A percentile compares a stretch with the other conserved stretches of the same genome.
Evolutionary conservation across 1,139 yeast species (phyloP).

Genomic region (Lodderomyces pseudojiufengensis): DNA sequence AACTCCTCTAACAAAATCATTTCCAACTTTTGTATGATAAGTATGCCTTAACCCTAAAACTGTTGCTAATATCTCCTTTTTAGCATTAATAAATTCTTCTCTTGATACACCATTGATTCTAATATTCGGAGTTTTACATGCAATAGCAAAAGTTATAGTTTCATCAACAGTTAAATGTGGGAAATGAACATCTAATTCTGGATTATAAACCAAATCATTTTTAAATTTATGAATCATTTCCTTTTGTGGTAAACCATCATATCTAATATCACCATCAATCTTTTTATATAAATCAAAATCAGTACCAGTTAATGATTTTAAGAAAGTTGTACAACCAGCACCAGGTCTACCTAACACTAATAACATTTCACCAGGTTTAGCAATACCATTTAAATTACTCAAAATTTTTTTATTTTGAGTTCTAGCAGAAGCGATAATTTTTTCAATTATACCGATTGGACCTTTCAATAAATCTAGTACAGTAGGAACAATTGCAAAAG

Average conservation of each 20-base stretch:
- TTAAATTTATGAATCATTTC: constrained; percentile 47
- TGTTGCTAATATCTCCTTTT: constrained; percentile 40
- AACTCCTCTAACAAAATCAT: constrained; percentile 35
- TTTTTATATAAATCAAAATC: constrained; percentile 35
- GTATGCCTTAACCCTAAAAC: constrained; percentile 38
- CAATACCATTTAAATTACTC: constrained; percentile 30
- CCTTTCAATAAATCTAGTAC: constrained; percentile 42
- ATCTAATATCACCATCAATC: constrained; percentile 28
- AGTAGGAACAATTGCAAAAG: constrained; percentile 46
- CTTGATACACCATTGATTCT: constrained; percentile 33
- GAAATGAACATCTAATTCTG: constrained; percentile 52
- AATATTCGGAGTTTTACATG: constrained; percentile 38
- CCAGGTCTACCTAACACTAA: constrained; percentile 39
- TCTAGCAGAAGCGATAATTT: constrained; percentile 12
- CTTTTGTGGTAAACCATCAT: constrained; percentile 47
- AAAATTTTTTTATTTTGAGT: constrained; percentile 42
- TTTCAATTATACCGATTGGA: constrained; percentile 24
- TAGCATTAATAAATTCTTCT: too few species aligned
- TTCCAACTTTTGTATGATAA: constrained; percentile 33
- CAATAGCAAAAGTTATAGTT: constrained; percentile 44
- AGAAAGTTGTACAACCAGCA: constrained; percentile 34
- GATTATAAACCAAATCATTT: constrained; percentile 49
- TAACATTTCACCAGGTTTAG: constrained; percentile 33
- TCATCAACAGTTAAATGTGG: constrained; percentile 52
- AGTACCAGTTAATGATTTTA: constrained; percentile 32